Evolutionary conservation across 148 eudicot species (phyloP), one percentile per base, ranked within the genome.

Genomic region (Amaranthus cruentus): DNA sequence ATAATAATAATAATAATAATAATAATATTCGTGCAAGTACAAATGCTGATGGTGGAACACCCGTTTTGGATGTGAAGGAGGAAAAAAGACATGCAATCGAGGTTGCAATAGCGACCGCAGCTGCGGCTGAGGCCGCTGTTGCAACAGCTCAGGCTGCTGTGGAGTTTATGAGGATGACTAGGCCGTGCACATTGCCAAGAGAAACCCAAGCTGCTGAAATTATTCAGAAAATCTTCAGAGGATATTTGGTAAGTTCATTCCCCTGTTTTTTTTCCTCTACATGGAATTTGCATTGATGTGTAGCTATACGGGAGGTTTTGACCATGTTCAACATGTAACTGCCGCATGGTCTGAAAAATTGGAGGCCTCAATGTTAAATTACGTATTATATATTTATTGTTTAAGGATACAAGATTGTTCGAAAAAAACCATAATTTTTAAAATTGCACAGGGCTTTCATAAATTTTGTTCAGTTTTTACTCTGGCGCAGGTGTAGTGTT

Each of bases 91-190:
- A 73, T 47, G 85, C 93, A 5, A 71, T 88, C 49, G 91, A 88
- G 10, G 83, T 91, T 62, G 93, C 92, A 9, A 78, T 88, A 67
- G 92, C 93, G 14, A 85, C 89, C 49, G 77, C 86, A 44, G 89
- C 89, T 6, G 88, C 90, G 10, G 90, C 97, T 10, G 88, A 87
- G 79, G 90, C 91, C 1, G 96, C 95, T 4, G 87, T 85, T 42
- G 96, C 93, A 5, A 86, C 91, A 2, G 92, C 88, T 55, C 87
- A 87, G 76, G 92, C 91, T 3, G 96, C 96, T 0, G 87, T 86
- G 62, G 88, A 90, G 72, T 76, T 84, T 70, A 84, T 88, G 15
- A 73, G 93, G 70, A 84, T 77, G 50, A 73, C 84, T 6, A 76
- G 82, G 72, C 85, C 86, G 66, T 65, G 85, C 10, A 54, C 72